Conservation (phyloP, 169 alveolate species). For the Plasmodium relictum region DNA sequence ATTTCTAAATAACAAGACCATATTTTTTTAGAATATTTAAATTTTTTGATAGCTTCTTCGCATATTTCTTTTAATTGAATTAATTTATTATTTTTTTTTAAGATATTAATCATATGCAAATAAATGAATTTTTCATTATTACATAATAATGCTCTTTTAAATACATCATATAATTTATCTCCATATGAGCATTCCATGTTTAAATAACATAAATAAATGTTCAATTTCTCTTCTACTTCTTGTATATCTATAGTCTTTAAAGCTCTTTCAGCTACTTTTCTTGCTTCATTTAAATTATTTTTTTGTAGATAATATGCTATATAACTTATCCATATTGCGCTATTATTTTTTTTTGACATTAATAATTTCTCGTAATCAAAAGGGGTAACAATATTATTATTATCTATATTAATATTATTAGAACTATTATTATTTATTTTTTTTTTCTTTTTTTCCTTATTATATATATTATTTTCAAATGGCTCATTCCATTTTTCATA, state of each 20-base stretch:
- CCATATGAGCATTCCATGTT: conserved; percentile 90
- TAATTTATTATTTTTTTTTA: conserved; percentile 74
- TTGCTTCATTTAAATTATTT: conserved; percentile 86
- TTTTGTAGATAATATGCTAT: conserved; percentile 87
- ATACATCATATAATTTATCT: conserved; percentile 81
- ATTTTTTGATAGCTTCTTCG: conserved; percentile 81
- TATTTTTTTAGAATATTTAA: conserved; percentile 84
- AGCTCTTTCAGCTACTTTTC: conserved; percentile 88
- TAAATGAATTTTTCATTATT: conserved; percentile 82
- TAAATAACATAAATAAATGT: conserved; percentile 88
- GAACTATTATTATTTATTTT: background rate
- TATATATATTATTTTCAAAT: background rate
- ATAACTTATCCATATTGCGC: conserved; percentile 84
- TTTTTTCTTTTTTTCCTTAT: background rate
- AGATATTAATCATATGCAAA: conserved; percentile 80
- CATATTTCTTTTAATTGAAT: conserved; percentile 82
- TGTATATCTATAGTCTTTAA: conserved; percentile 85
- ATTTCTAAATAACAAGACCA: conserved; percentile 25
- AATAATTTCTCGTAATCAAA: conserved; percentile 78
- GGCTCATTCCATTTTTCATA: background rate
- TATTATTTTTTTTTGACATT: conserved; percentile 80
- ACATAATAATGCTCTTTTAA: conserved; percentile 81
- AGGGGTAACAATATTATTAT: conserved; percentile 21
- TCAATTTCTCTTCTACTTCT: conserved; percentile 84
- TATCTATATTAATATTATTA: background rate